Conservation (phyloP, 2,329 filamentous ascomycete species). For the Periconia sp. region DNA sequence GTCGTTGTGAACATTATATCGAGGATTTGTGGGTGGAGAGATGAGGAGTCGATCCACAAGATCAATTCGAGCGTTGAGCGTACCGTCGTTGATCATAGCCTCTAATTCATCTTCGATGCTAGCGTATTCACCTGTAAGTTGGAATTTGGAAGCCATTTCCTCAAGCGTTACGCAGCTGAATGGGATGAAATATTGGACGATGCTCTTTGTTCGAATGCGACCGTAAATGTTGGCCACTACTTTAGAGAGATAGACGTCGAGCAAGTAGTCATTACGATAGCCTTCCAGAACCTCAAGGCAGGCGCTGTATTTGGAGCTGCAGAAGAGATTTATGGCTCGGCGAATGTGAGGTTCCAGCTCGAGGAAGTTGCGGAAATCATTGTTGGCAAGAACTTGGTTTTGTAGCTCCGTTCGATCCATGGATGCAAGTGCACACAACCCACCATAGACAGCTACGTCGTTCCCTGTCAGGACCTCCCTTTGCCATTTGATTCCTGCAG, state of each 20-base stretch:
- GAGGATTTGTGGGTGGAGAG: conserved; percentile 66
- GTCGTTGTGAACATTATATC: conserved; percentile 69
- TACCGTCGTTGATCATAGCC: conserved; percentile 71
- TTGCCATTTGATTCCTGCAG: conserved; percentile 59
- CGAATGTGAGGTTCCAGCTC: conserved; percentile 94
- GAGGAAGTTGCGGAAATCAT: conserved; percentile 81
- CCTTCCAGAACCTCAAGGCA: conserved; percentile 82
- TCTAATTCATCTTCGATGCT: conserved; percentile 73
- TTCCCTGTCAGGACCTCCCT: conserved; percentile 77
- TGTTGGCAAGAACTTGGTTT: conserved; percentile 76
- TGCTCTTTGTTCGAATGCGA: conserved; percentile 83
- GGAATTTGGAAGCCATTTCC: conserved; percentile 78
- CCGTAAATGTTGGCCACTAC: conserved; percentile 72
- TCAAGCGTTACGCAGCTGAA: conserved; percentile 85
- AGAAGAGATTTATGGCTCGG: conserved; percentile 85
- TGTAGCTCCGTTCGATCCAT: conserved; percentile 82
- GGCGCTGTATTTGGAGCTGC: conserved; percentile 82
- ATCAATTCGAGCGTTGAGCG: conserved; percentile 79
- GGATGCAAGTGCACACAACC: conserved; percentile 83
- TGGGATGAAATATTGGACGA: conserved; percentile 87
- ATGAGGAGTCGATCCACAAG: conserved; percentile 78
- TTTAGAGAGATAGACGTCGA: conserved; percentile 81
- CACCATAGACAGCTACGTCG: conserved; percentile 90
- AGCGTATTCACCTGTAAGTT: conserved; percentile 50
- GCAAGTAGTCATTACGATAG: conserved; percentile 82